phyloP scores from a whole-genome alignment of 2,329 filamentous ascomycete genomes.

The Aspergillus oerlinghausenensis region DNA sequence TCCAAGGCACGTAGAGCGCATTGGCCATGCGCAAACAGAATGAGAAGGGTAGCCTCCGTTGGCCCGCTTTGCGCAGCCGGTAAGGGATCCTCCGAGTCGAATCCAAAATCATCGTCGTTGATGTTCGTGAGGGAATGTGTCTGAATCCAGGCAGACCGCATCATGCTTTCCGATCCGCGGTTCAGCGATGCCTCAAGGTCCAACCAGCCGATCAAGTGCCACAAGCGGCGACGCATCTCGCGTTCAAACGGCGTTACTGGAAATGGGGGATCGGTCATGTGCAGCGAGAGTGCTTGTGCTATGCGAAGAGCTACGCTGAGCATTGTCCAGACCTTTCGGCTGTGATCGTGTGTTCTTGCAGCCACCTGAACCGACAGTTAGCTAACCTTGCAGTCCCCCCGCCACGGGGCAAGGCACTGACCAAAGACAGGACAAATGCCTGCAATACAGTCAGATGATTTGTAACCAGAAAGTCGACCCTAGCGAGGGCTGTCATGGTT shows the following conservation, averaged over 20 bases:
- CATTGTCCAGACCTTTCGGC: slow-evolving; percentile 28
- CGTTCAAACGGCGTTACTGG: slow-evolving; percentile 20
- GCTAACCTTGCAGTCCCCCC: no score
- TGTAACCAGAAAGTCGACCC: no score
- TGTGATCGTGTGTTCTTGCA: slow-evolving; percentile 16
- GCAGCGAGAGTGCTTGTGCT: slow-evolving; percentile 24
- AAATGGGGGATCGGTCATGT: slow-evolving; percentile 22
- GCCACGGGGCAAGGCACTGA: no score
- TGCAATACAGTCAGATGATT: no score
- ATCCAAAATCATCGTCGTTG: neutral
- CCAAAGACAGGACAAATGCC: no score
- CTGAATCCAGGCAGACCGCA: neutral
- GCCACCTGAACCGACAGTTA: no score
- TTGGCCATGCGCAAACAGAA: neutral
- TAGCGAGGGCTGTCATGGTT: no score
- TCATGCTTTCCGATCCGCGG: slow-evolving; percentile 5
- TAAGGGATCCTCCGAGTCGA: neutral
- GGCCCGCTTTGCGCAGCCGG: neutral
- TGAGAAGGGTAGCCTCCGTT: neutral
- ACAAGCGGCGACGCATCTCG: slow-evolving; percentile 23
- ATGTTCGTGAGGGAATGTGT: neutral
- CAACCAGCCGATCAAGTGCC: slow-evolving; percentile 22
- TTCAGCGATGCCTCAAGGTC: slow-evolving; percentile 23
- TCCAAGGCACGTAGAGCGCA: neutral
- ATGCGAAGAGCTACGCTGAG: slow-evolving; percentile 24